These are phyloP conservation scores for Cyphellophora attinorum DNA, from an alignment of 2,329 filamentous ascomycete genomes.

Conservation along the genomic window DNA sequence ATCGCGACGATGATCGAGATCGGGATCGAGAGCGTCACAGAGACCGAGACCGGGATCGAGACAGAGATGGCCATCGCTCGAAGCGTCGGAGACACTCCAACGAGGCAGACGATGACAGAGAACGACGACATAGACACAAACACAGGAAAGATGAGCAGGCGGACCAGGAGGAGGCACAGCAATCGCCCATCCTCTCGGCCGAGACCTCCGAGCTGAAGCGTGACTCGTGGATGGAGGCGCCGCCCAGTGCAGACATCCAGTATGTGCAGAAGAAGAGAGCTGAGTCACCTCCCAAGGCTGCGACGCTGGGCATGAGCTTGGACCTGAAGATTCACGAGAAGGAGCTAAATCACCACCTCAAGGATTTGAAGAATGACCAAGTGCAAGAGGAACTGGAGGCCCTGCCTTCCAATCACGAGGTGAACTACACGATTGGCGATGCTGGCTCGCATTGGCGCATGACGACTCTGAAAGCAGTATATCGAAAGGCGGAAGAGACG, in stretches of 20 bases:
- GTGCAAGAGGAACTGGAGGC: slow-evolving; percentile 24
- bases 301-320: slow-evolving; percentile 45
- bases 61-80: slow-evolving; percentile 48
- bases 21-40: slow-evolving; percentile 31
- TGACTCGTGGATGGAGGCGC: slow-evolving; percentile 92
- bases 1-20: slow-evolving; percentile 21
- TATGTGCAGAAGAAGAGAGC: slow-evolving; percentile 52
- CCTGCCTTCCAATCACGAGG: slow-evolving; percentile 48
- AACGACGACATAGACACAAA: slow-evolving; percentile 37
- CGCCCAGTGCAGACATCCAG: slow-evolving; percentile 72
- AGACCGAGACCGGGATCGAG: slow-evolving; percentile 32
- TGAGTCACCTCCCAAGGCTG: slow-evolving; percentile 30
- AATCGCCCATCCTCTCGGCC: background rate
- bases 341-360: slow-evolving; percentile 68
- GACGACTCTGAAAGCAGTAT: slow-evolving; percentile 84
- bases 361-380: slow-evolving; percentile 46
- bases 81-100: slow-evolving; percentile 56
- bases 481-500: slow-evolving; percentile 65
- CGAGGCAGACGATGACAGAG: slow-evolving; percentile 38
- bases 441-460: slow-evolving; percentile 88
- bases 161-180: slow-evolving; percentile 7
- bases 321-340: slow-evolving; percentile 66
- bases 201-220: slow-evolving; percentile 45
- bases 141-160: slow-evolving; percentile 28
- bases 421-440: slow-evolving; percentile 83